Evolutionary conservation across 177 flowering plant genomes (phyloP).

Genomic region (Telopea speciosissima): DNA sequence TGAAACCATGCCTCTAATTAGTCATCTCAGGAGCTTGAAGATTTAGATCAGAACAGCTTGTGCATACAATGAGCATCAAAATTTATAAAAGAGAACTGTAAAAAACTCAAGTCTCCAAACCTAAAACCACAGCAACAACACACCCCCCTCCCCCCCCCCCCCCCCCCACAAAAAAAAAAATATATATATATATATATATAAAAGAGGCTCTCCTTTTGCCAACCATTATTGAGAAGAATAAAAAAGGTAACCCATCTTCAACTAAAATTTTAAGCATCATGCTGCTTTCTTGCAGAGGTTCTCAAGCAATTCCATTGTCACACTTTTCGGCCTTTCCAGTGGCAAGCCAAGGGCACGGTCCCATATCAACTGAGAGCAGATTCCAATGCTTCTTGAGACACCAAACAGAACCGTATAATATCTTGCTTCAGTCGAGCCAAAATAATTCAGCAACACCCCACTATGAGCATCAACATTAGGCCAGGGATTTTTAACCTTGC

Average conservation of each 20-base stretch:
- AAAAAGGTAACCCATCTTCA: not conserved
- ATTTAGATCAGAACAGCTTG: not conserved
- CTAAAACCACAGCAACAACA: no score
- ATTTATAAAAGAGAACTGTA: not conserved
- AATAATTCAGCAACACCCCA: constrained; percentile 86
- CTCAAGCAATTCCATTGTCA: constrained; percentile 96
- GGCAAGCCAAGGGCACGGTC: constrained; percentile 96
- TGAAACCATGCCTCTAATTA: no score
- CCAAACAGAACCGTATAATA: constrained; percentile 95
- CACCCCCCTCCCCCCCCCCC: not conserved
- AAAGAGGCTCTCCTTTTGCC: not conserved
- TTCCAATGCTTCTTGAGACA: constrained; percentile 90
- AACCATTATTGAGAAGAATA: not conserved
- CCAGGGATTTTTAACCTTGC: constrained; percentile 99
- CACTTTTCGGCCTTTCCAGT: constrained; percentile 98
- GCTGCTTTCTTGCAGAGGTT: constrained; percentile 72
- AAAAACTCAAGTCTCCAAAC: not conserved
- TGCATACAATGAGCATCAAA: not conserved
- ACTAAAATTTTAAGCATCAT: constrained; percentile 12
- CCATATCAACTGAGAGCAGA: constrained; percentile 96
- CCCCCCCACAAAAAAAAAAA: not conserved
- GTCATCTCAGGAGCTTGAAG: no score
- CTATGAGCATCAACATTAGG: constrained; percentile 99
- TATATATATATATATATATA: no score
- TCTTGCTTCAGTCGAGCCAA: constrained; percentile 93